Evolutionary conservation across 2,329 filamentous ascomycete species (phyloP).

Genomic region (Hymenoscyphus fraxineus): DNA sequence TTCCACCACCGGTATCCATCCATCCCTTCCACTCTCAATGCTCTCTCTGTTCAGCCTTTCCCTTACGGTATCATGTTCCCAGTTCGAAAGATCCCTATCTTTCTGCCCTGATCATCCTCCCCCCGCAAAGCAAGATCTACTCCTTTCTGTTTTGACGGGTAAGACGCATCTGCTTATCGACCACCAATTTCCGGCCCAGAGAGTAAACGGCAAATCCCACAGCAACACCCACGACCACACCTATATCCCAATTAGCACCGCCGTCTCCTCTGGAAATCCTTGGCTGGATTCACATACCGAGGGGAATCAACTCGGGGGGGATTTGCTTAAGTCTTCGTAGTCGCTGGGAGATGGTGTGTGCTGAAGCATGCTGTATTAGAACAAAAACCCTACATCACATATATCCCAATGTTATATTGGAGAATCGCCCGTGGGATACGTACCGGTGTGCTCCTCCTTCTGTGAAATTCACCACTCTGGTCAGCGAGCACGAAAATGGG

Average conservation of each 20-base stretch:
- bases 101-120: not conserved
- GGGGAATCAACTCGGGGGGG: constrained; percentile 88
- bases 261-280: not conserved
- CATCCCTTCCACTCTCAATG: not conserved
- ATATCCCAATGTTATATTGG: not conserved
- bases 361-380: constrained; percentile 45
- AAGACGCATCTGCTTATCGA: constrained; percentile 91
- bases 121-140: constrained; percentile 17
- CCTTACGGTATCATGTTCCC: not conserved
- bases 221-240: constrained; percentile 83
- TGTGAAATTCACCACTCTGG: constrained; percentile 34
- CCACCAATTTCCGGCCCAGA: constrained; percentile 72
- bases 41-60: not conserved
- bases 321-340: constrained; percentile 85
- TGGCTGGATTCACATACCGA: constrained; percentile 61
- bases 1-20: constrained; percentile 10
- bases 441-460: constrained; percentile 67
- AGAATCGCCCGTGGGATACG: constrained; percentile 34
- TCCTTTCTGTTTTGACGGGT: constrained; percentile 55
- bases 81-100: not conserved
- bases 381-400: not conserved
- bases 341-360: constrained; percentile 95
- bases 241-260: constrained; percentile 38
- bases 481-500: constrained; percentile 28
- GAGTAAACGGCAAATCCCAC: constrained; percentile 80